Conservation (phyloP, 169 alveolate genomes). For the Ichthyophthirius multifiliis region DNA sequence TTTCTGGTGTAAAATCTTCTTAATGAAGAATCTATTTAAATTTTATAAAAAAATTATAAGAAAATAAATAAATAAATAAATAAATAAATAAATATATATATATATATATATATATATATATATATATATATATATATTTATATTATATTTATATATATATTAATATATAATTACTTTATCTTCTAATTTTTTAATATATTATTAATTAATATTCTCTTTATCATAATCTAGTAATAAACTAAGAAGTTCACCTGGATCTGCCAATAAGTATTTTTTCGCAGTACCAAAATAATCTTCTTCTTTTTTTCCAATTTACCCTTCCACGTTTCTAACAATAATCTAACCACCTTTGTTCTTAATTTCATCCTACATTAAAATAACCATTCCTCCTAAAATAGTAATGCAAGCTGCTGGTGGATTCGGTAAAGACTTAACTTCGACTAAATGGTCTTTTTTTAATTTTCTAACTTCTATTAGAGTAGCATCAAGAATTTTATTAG, state of each 20-base stretch:
- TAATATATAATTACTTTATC: conserved; percentile 12
- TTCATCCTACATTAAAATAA: conserved; percentile 55
- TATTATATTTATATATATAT: not conserved
- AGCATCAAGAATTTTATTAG: conserved; percentile 83
- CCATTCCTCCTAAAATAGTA: conserved; percentile 73
- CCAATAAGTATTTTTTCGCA: conserved; percentile 65
- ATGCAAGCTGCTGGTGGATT: conserved; percentile 83
- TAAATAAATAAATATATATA: not conserved
- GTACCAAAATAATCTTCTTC: conserved; percentile 51
- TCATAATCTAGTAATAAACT: conserved; percentile 81
- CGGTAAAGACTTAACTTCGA: conserved; percentile 75
- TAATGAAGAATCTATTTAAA: not conserved
- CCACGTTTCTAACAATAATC: not conserved
- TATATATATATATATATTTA: not conserved
- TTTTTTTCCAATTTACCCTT: conserved; percentile 19
- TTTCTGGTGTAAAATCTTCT: conserved; percentile 70
- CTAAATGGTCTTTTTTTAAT: conserved; percentile 84
- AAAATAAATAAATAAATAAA: no score
- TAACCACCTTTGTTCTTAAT: conserved; percentile 1
- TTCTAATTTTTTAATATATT: conserved; percentile 42
- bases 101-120: not conserved
- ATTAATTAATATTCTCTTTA: conserved; percentile 76
- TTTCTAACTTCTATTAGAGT: conserved; percentile 85
- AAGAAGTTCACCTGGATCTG: conserved; percentile 83
- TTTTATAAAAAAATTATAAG: conserved; percentile 31